Evolutionary conservation across 2,329 filamentous ascomycete species (phyloP).

Genomic region (Leptoxyphium fumago): DNA sequence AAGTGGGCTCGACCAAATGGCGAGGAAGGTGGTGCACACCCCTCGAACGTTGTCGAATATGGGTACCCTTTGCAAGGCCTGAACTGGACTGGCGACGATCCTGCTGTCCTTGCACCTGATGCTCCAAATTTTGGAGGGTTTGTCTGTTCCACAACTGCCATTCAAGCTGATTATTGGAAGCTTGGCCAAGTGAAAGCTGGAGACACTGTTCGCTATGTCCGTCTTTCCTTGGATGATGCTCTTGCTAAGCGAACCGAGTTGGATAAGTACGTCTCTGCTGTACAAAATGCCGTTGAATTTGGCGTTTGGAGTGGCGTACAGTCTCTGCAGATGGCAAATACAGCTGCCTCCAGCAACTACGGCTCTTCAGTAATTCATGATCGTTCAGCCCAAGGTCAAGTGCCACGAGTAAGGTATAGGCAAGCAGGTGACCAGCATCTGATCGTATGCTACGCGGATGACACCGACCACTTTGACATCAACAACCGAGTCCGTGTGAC

Average conservation of each 20-base stretch:
- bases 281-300: constrained; percentile 27
- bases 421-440: constrained; percentile 36
- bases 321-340: constrained; percentile 14
- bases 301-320: constrained; percentile 18
- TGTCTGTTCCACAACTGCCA: constrained; percentile 39
- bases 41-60: constrained; percentile 37
- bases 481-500: constrained; percentile 43
- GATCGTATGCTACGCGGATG: constrained; percentile 42
- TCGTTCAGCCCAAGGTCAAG: constrained; percentile 10
- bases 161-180: constrained; percentile 46
- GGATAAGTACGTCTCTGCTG: constrained; percentile 29
- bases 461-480: constrained; percentile 36
- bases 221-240: constrained; percentile 38
- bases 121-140: constrained; percentile 48
- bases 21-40: constrained; percentile 49
- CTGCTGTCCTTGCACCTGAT: constrained; percentile 45
- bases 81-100: constrained; percentile 48
- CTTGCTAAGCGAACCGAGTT: constrained; percentile 29
- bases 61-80: constrained; percentile 44
- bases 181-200: constrained; percentile 47
- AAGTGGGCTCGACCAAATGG: constrained; percentile 45
- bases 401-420: constrained; percentile 18
- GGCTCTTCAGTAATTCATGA: constrained; percentile 18
- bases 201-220: constrained; percentile 36
- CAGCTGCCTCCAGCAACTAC: constrained; percentile 11